phyloP scores from a whole-genome alignment of 352 stramenopile species.

The Pythium phragmitis region DNA sequence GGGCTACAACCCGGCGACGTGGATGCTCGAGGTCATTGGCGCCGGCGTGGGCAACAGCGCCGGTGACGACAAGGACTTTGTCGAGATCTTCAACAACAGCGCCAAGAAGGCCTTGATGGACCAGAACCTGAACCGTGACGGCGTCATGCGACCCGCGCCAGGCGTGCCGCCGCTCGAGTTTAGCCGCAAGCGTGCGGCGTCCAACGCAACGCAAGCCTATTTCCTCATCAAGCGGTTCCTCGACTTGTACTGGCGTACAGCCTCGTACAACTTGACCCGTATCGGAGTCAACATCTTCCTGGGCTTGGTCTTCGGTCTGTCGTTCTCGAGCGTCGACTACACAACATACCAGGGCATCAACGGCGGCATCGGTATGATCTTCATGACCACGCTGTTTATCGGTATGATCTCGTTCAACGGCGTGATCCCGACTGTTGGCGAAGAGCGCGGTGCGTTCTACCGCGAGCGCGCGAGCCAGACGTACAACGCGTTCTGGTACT shows the following conservation, averaged over 20 bases:
- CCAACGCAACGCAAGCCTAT: slow-evolving; percentile 34
- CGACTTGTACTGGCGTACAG: slow-evolving; percentile 64
- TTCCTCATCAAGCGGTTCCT: slow-evolving; percentile 54
- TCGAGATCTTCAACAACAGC: slow-evolving; percentile 39
- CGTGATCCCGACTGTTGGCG: slow-evolving; percentile 75
- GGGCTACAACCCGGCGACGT: slow-evolving; percentile 71
- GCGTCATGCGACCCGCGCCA: slow-evolving; percentile 33
- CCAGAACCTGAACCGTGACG: slow-evolving; percentile 29
- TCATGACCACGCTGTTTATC: slow-evolving; percentile 31
- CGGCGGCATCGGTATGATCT: slow-evolving; percentile 28
- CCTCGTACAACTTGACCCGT: slow-evolving; percentile 86
- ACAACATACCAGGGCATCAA: slow-evolving; percentile 55
- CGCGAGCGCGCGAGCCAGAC: slow-evolving; percentile 75
- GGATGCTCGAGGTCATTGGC: slow-evolving; percentile 69
- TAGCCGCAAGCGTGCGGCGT: slow-evolving; percentile 19
- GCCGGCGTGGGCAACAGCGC: slow-evolving; percentile 34
- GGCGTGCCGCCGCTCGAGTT: slow-evolving; percentile 33
- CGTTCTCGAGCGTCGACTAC: slow-evolving; percentile 59
- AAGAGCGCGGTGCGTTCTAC: slow-evolving; percentile 89
- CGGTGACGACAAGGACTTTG: slow-evolving; percentile 30
- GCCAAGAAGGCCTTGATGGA: slow-evolving; percentile 32
- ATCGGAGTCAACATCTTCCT: slow-evolving; percentile 74
- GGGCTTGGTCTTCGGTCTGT: slow-evolving; percentile 73
- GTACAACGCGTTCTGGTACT: slow-evolving; percentile 70
- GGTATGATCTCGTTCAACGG: slow-evolving; percentile 89